Base-by-base conservation (phyloP, 495 filamentous ascomycete genomes). In the Neurospora terricola region DNA sequence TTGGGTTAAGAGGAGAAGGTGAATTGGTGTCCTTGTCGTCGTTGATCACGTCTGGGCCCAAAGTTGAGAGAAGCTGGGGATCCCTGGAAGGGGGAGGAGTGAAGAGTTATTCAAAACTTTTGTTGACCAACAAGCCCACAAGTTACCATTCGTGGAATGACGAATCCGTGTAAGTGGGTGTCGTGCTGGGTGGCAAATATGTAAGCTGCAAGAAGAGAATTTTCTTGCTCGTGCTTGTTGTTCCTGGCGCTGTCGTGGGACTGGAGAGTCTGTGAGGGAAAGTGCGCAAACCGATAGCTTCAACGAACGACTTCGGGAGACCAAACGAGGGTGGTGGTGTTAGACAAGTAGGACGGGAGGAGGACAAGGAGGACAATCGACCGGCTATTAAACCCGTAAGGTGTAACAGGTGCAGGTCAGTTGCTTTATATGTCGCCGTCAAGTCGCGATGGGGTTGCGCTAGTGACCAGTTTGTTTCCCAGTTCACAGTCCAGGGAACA, bases 111-210 rank as follows among this genome's bases (percentile, higher is more conserved):
- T 69, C 71, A 70, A 71, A 54, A 11, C 7, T 38, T 54, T 42
- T 34, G 70, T 10, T 72, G 74, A 54, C 36, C 39, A 38, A 66
- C 72, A 70, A 43, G 69, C 70, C n/a, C 34, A 73, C 69, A 39
- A 70, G 45, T 45, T 68, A 69, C 69, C 38, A 68, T 68, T 71
- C 71, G 69, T 71, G 72, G 73, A 70, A 69, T 38, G 71, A 54
- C 69, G 38, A 66, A 54, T 69, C 54, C 54, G 27, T 66, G 6
- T 18, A 66, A 72, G 18, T 54, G 69, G 59, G 45, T 73, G 70
- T 75, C 37, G 62, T 71, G 72, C 54, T 27, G 54, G 77, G 80
- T 80, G 80, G 80, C 80, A 73, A 81, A 81, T 79, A 75, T 76
- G 76, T 77, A 73, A 72, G 69, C 77, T 77, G 77, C 77, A 78